Percentiles rank a stretch among this genome's conserved stretches.
phyloP scores from a whole-genome alignment of 2,329 filamentous ascomycete species.

The Rosellinia necatrix region DNA sequence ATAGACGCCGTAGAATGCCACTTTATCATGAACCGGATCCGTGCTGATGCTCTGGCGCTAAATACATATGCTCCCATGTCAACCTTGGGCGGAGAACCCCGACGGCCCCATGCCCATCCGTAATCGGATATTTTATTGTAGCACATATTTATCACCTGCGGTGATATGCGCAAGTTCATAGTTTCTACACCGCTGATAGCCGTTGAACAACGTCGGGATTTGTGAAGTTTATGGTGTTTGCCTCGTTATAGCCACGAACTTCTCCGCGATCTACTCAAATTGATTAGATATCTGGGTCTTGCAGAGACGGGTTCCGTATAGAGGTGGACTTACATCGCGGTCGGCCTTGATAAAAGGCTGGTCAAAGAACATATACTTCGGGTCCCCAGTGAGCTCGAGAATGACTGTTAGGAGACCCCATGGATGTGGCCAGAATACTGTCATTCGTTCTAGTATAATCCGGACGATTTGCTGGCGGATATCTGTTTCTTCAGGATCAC shows the following conservation, averaged over 20 bases:
- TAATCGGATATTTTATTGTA: slow-evolving; percentile 8
- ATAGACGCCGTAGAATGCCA: slow-evolving; percentile 31
- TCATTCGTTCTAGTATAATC: slow-evolving; percentile 83
- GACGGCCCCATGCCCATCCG: slow-evolving; percentile 1
- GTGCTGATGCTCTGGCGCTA: slow-evolving; percentile 14
- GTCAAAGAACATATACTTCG: slow-evolving; percentile 89
- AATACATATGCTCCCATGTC: slow-evolving; percentile 13
- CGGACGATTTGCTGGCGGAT: slow-evolving; percentile 91
- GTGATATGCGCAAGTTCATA: slow-evolving; percentile 6
- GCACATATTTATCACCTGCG: slow-evolving; percentile 9
- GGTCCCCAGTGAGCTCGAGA: slow-evolving; percentile 88
- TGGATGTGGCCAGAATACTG: slow-evolving; percentile 89
- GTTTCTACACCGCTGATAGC: background rate
- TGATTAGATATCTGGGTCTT: slow-evolving; percentile 9
- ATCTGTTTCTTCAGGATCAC: slow-evolving; percentile 75
- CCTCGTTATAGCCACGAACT: slow-evolving; percentile 37
- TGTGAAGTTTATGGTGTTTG: slow-evolving; percentile 29
- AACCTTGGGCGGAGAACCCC: background rate
- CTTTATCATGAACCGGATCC: slow-evolving; percentile 20
- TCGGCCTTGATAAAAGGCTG: slow-evolving; percentile 88
- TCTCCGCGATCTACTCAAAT: slow-evolving; percentile 36
- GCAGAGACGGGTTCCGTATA: background rate
- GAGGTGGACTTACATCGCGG: slow-evolving; percentile 68
- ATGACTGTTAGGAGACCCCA: slow-evolving; percentile 93
- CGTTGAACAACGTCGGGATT: background rate